phyloP scores from a whole-genome alignment of 108 stramenopile species.

The Nitzschia sp. region DNA sequence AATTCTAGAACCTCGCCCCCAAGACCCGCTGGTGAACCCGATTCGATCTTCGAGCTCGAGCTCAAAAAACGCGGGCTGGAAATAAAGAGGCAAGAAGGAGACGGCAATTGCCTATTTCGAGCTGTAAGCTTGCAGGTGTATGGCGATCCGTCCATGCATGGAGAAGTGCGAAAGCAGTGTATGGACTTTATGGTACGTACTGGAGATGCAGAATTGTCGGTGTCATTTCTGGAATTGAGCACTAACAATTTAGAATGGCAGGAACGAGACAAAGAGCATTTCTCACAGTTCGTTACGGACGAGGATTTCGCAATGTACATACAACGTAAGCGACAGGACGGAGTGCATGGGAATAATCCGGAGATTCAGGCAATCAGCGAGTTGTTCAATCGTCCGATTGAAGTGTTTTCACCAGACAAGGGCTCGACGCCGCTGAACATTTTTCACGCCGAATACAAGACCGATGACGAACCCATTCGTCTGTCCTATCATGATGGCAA shows the following conservation, averaged over 20 bases:
- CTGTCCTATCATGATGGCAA: conserved; percentile 83
- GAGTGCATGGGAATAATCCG: conserved; percentile 95
- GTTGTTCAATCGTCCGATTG: conserved; percentile 92
- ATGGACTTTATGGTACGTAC: conserved; percentile 92
- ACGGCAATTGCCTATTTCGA: conserved; percentile 98
- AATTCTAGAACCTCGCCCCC: too few species aligned
- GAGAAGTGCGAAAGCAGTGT: conserved; percentile 77
- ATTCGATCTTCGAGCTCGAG: conserved; percentile 20
- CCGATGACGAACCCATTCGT: conserved; percentile 72
- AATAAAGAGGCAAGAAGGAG: conserved; percentile 76
- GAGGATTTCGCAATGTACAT: conserved; percentile 79
- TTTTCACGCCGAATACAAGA: conserved; percentile 79
- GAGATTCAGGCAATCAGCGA: conserved; percentile 97
- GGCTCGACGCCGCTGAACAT: conserved; percentile 79
- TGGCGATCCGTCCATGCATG: conserved; percentile 87
- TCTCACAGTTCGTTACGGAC: conserved; percentile 80
- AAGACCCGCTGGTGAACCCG: not conserved
- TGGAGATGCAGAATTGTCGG: conserved; percentile 75
- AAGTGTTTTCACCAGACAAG: conserved; percentile 81
- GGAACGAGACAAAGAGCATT: conserved; percentile 61
- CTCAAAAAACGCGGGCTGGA: conserved; percentile 60
- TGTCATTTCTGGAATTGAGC: conserved; percentile 90
- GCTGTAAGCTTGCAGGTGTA: conserved; percentile 95
- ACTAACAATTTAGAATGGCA: conserved; percentile 22
- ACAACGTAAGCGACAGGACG: conserved; percentile 71